Evolutionary conservation across 768 basidiomycete species (phyloP).

Genomic region (Tricholoma bakamatsutake): DNA sequence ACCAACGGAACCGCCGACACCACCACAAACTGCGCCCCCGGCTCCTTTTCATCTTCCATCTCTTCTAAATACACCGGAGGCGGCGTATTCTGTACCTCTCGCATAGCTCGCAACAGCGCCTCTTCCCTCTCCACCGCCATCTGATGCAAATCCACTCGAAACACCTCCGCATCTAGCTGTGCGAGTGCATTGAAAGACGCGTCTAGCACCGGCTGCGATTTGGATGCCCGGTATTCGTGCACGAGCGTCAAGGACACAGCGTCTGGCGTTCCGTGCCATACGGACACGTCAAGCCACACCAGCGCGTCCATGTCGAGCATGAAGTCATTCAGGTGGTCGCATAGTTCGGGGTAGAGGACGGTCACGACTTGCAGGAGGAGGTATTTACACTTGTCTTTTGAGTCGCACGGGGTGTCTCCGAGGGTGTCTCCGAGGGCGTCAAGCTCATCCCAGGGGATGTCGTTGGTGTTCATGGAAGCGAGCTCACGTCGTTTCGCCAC

Average conservation of each 20-base stretch:
- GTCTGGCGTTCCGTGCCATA: slow-evolving; percentile 1
- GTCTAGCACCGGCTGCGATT: background rate
- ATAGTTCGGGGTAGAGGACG: slow-evolving; percentile 4
- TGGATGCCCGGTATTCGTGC: background rate
- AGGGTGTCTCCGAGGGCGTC: background rate
- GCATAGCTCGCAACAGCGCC: background rate
- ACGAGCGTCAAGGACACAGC: background rate
- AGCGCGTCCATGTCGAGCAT: slow-evolving; percentile 5
- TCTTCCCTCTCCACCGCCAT: background rate
- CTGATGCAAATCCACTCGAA: slow-evolving; percentile 1
- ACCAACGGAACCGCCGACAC: background rate
- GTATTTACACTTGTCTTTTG: background rate
- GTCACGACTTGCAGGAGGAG: background rate
- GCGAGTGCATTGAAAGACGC: background rate
- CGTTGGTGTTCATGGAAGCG: background rate
- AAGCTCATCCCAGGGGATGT: background rate
- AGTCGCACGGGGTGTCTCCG: background rate
- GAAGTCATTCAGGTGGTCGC: slow-evolving; percentile 4
- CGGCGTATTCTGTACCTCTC: background rate
- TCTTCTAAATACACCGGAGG: background rate
- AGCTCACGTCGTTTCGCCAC: slow-evolving; percentile 5
- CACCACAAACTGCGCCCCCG: background rate
- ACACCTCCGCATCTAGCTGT: background rate
- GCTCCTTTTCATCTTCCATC: background rate
- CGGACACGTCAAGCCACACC: slow-evolving; percentile 5